Conservation (phyloP, 2,329 filamentous ascomycete species). For the Paraphaeosphaeria sporulosa region DNA sequence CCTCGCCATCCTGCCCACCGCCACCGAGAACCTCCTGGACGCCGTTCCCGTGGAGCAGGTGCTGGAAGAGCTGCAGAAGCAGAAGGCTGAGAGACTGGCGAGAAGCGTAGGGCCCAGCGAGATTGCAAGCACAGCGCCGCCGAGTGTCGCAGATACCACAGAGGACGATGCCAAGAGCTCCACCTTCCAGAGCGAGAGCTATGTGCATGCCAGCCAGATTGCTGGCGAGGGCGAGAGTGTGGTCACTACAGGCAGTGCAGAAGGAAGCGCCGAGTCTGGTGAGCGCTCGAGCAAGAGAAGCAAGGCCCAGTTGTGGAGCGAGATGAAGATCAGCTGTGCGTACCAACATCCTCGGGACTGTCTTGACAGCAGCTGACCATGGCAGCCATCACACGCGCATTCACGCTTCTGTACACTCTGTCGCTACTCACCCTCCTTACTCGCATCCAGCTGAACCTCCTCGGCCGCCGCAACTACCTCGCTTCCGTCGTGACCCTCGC, state of each 20-base stretch:
- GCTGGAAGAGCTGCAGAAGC: slow-evolving; percentile 91
- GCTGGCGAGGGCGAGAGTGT: slow-evolving; percentile 54
- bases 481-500: slow-evolving; percentile 94
- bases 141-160: slow-evolving; percentile 66
- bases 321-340: slow-evolving; percentile 93
- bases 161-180: slow-evolving; percentile 84
- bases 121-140: slow-evolving; percentile 64
- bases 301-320: slow-evolving; percentile 95
- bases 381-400: slow-evolving; percentile 84
- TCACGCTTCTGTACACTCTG: slow-evolving; percentile 91
- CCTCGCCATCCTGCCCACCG: slow-evolving; percentile 90
- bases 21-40: slow-evolving; percentile 86
- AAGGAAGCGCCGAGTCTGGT: slow-evolving; percentile 56
- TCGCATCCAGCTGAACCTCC: slow-evolving; percentile 92
- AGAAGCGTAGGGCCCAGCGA: slow-evolving; percentile 66
- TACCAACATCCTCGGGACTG: slow-evolving; percentile 24
- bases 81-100: slow-evolving; percentile 78
- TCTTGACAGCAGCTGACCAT: slow-evolving; percentile 24
- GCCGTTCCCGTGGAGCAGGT: slow-evolving; percentile 91
- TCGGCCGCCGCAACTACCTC: slow-evolving; percentile 92
- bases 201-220: slow-evolving; percentile 82
- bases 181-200: slow-evolving; percentile 82
- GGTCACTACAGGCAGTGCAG: slow-evolving; percentile 43
- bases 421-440: slow-evolving; percentile 90
- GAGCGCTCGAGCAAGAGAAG: slow-evolving; percentile 71